These are phyloP conservation scores for Umbelopsis sp. DNA, from an alignment of 371 early-diverging fungal species.

Conservation along the genomic window DNA sequence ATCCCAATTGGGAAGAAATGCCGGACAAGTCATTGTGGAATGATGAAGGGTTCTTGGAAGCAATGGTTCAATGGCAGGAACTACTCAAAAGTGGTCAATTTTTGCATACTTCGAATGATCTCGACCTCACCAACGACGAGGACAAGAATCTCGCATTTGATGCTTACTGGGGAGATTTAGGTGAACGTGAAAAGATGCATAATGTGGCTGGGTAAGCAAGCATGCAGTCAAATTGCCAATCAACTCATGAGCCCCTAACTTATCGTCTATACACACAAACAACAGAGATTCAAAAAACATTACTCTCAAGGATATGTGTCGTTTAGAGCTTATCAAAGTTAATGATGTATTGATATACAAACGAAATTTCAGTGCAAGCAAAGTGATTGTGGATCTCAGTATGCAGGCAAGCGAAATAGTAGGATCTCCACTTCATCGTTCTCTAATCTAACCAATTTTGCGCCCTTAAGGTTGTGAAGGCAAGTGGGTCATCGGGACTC, in stretches of 20 bases:
- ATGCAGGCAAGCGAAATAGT: slow-evolving; percentile 40
- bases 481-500: slow-evolving; percentile 48
- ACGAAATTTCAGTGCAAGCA: slow-evolving; percentile 56
- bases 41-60: slow-evolving; percentile 36
- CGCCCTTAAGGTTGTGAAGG: slow-evolving; percentile 44
- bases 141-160: slow-evolving; percentile 44
- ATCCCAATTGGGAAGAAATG: slow-evolving; percentile 16
- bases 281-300: slow-evolving; percentile 51
- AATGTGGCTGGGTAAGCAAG: slow-evolving; percentile 52
- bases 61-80: slow-evolving; percentile 45
- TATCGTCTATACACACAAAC: neutral
- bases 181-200: slow-evolving; percentile 47
- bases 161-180: slow-evolving; percentile 44
- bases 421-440: neutral
- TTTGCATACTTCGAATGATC: slow-evolving; percentile 17
- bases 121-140: slow-evolving; percentile 13
- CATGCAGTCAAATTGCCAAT: neutral
- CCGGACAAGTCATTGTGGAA: slow-evolving; percentile 1
- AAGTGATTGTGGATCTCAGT: slow-evolving; percentile 49
- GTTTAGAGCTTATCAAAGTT: slow-evolving; percentile 50
- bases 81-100: slow-evolving; percentile 35
- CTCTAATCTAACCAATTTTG: neutral
- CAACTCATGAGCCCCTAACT: neutral
- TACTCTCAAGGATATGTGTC: slow-evolving; percentile 57
- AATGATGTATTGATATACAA: slow-evolving; percentile 53